Evolutionary conservation across 1,284 basidiomycete genomes (phyloP).

Genomic region (Porogramme epimiltina): DNA sequence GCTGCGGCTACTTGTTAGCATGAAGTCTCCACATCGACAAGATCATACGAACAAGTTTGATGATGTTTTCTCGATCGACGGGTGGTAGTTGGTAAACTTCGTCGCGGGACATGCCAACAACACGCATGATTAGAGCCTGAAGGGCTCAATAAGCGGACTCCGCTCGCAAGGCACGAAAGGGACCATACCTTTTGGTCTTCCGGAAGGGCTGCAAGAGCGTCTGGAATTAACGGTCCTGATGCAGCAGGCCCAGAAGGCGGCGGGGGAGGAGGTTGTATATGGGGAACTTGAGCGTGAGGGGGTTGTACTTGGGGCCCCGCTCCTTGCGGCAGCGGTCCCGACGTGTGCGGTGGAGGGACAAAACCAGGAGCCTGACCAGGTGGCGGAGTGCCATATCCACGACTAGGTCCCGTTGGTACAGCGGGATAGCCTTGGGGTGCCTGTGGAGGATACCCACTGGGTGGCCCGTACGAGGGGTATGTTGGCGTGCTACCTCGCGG

Average conservation of each 20-base stretch:
- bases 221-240: slow-evolving; percentile 37
- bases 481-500: slow-evolving; percentile 29
- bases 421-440: slow-evolving; percentile 13
- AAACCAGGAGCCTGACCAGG: slow-evolving; percentile 14
- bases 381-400: slow-evolving; percentile 17
- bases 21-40: slow-evolving; percentile 7
- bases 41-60: slow-evolving; percentile 58
- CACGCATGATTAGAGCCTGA: slow-evolving; percentile 66
- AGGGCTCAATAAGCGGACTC: background rate
- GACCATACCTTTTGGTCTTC: slow-evolving; percentile 67
- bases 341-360: slow-evolving; percentile 4
- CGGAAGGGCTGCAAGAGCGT: slow-evolving; percentile 58
- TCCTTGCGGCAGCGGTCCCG: slow-evolving; percentile 7
- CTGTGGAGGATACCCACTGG: slow-evolving; percentile 20
- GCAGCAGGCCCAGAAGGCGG: too few species aligned
- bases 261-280: slow-evolving; percentile 16
- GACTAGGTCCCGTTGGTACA: slow-evolving; percentile 7
- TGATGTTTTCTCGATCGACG: slow-evolving; percentile 60
- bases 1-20: slow-evolving; percentile 24
- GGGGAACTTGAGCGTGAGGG: slow-evolving; percentile 17
- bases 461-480: slow-evolving; percentile 29
- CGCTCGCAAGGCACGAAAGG: slow-evolving; percentile 6
- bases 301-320: slow-evolving; percentile 18
- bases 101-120: slow-evolving; percentile 70
- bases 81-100: slow-evolving; percentile 65